These are phyloP conservation scores for Aegilops tauschii DNA, from an alignment of 176 grass and related monocot genomes.

Conservation along the genomic window DNA sequence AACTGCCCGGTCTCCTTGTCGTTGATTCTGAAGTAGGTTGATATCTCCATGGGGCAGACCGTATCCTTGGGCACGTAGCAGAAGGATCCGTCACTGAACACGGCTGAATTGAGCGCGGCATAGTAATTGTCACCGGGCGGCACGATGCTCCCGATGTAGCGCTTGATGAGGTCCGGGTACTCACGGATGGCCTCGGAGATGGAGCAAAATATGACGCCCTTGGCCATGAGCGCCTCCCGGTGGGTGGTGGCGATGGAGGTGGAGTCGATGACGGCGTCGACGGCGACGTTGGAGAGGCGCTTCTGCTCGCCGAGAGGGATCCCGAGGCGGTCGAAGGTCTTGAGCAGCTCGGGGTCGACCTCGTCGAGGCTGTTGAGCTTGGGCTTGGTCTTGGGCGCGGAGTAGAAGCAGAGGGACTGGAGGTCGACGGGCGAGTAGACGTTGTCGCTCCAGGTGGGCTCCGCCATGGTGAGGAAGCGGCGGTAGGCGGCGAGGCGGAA, in stretches of 20 bases:
- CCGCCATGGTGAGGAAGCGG: conserved; percentile 64
- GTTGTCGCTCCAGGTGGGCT: conserved; percentile 95
- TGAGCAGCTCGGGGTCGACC: conserved; percentile 70
- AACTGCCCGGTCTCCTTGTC: conserved; percentile 89
- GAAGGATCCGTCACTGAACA: conserved; percentile 96
- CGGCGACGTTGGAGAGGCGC: conserved; percentile 89
- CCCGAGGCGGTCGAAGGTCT: conserved; percentile 83
- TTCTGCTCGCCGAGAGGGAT: conserved; percentile 94
- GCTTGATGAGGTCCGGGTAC: conserved; percentile 75
- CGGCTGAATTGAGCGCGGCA: conserved; percentile 87
- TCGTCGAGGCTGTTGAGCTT: conserved; percentile 91
- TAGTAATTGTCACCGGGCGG: conserved; percentile 86
- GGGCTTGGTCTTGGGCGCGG: conserved; percentile 86
- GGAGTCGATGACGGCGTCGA: conserved; percentile 95
- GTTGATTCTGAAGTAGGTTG: conserved; percentile 92
- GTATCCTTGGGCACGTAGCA: conserved; percentile 96
- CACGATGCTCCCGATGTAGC: conserved; percentile 70
- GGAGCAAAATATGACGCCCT: conserved; percentile 97
- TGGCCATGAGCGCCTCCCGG: conserved; percentile 61
- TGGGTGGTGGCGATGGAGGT: conserved; percentile 92
- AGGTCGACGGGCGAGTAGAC: conserved; percentile 67
- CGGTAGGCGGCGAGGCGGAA: conserved; percentile 79
- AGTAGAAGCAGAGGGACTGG: conserved; percentile 92
- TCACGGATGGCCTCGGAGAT: conserved; percentile 94
- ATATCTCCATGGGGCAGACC: conserved; percentile 94